Conservation (phyloP, 192 early-diverging fungal genomes). For the Ambispora gerdemannii region DNA sequence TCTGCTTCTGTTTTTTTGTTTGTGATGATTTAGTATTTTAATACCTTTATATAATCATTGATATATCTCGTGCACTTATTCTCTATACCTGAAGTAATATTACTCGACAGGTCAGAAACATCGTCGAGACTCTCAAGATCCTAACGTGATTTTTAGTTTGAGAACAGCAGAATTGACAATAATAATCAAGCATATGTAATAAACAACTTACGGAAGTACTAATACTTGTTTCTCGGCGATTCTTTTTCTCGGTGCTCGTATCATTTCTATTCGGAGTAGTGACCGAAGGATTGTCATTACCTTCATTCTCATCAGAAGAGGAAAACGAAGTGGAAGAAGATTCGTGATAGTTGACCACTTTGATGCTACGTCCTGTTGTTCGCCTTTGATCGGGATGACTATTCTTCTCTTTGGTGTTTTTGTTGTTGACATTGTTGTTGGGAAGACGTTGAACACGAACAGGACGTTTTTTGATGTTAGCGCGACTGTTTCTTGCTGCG, state of each 20-base stretch:
- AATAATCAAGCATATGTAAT: neutral
- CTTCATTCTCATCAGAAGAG: neutral
- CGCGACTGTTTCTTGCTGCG: neutral
- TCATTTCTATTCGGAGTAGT: neutral
- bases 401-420: neutral
- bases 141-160: neutral
- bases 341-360: conserved; percentile 24
- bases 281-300: neutral
- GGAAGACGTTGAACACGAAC: neutral
- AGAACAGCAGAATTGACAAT: neutral
- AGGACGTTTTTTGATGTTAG: neutral
- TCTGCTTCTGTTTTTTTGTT: no score
- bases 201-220: neutral
- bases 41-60: no score
- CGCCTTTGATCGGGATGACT: neutral
- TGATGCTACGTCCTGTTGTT: conserved; percentile 13
- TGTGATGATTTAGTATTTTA: no score
- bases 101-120: no score
- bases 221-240: neutral
- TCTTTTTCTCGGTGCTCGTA: no score
- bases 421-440: conserved; percentile 6
- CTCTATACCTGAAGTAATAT: no score
- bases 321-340: conserved; percentile 2
- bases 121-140: no score
- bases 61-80: no score